Conservation (phyloP, 768 basidiomycete species). For the Mycena haematopus region DNA sequence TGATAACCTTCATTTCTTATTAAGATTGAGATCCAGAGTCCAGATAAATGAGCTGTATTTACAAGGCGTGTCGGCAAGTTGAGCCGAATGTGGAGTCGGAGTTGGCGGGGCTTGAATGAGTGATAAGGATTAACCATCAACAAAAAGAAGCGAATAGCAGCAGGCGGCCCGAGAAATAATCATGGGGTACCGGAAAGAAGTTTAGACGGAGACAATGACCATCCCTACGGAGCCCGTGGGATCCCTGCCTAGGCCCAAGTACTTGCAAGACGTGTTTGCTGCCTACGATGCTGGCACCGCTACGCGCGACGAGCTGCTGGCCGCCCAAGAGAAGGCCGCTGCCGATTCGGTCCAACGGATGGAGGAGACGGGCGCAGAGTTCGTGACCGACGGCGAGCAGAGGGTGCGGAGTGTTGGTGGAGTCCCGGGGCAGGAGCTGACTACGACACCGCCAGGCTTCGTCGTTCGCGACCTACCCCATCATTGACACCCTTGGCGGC, state of each 20-base stretch:
- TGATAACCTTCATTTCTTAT: too few relatives aligned
- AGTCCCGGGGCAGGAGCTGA: background rate
- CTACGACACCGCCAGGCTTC: background rate
- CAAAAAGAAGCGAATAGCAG: background rate
- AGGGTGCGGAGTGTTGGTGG: background rate
- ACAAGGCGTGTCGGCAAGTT: too few relatives aligned
- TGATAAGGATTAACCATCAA: background rate
- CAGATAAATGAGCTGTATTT: too few relatives aligned
- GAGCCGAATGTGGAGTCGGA: too few relatives aligned
- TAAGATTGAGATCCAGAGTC: too few relatives aligned
- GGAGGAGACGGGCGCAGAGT: slow-evolving; percentile 5
- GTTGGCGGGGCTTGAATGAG: too few relatives aligned
- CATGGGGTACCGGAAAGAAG: background rate
- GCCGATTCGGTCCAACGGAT: slow-evolving; percentile 5
- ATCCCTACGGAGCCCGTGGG: slow-evolving; percentile 6
- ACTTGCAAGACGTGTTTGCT: slow-evolving; percentile 4
- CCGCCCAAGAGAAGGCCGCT: slow-evolving; percentile 2
- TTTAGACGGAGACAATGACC: background rate
- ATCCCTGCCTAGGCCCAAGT: slow-evolving; percentile 3
- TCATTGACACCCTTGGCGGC: slow-evolving; percentile 5
- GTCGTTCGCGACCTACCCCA: slow-evolving; percentile 5
- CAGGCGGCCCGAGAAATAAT: background rate
- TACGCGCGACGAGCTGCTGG: background rate
- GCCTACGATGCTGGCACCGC: background rate
- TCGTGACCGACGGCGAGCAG: slow-evolving; percentile 12